Evolutionary conservation across 768 basidiomycete genomes (phyloP).

Genomic region (Naganishia onofrii): DNA sequence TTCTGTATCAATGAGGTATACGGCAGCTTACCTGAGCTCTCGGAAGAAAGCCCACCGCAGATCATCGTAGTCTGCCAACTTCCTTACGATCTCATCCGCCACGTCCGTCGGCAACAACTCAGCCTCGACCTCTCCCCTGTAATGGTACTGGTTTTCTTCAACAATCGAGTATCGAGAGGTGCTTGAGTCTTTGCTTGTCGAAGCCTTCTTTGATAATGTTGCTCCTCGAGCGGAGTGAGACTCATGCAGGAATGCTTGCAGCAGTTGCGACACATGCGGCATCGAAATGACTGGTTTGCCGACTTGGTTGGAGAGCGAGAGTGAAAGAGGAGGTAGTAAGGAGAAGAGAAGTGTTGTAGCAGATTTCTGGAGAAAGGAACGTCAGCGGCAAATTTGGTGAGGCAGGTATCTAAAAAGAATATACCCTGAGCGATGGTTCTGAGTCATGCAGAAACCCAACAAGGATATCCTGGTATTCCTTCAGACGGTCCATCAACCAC

Average conservation of each 20-base stretch:
- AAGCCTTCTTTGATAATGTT: conserved; percentile 12
- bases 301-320: conserved; percentile 27
- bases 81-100: conserved; percentile 39
- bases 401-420: conserved; percentile 41
- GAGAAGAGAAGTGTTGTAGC: conserved; percentile 40
- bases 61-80: conserved; percentile 51
- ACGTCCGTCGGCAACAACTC: conserved; percentile 45
- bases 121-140: conserved; percentile 30
- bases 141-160: conserved; percentile 37
- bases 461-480: conserved; percentile 68
- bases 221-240: conserved; percentile 42
- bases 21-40: conserved; percentile 42
- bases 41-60: conserved; percentile 50
- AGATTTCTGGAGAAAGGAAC: conserved; percentile 33
- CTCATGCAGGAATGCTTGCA: conserved; percentile 25
- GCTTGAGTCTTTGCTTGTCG: conserved; percentile 3
- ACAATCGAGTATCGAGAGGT: conserved; percentile 34
- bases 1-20: neutral
- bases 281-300: conserved; percentile 38
- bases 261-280: conserved; percentile 36
- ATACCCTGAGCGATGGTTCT: conserved; percentile 70
- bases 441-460: conserved; percentile 70
- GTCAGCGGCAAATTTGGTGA: conserved; percentile 2
- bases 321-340: conserved; percentile 40
- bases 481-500: conserved; percentile 77